Percentiles rank a stretch among this genome's conserved stretches.
Evolutionary conservation across 306 rosid species (phyloP).

Genomic region (Herpetospermum pedunculosum): DNA sequence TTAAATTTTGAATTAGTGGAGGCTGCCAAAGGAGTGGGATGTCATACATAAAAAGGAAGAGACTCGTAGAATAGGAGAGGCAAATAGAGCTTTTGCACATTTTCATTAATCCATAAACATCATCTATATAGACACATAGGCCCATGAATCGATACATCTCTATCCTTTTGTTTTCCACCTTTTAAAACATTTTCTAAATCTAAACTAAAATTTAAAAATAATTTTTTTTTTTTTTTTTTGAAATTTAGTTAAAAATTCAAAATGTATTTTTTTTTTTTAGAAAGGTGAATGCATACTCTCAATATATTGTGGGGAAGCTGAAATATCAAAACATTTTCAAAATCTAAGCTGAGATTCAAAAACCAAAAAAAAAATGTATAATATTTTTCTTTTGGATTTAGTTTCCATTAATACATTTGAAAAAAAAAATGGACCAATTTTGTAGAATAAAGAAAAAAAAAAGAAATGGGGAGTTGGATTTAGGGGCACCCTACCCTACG

Average conservation of each 20-base stretch:
- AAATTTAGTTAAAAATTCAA: too few species aligned
- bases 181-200: not conserved
- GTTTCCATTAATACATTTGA: not conserved
- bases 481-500: not conserved
- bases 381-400: not conserved
- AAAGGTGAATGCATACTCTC: not conserved
- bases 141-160: too few species aligned
- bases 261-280: too few species aligned
- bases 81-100: too few species aligned
- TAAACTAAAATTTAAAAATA: too few species aligned
- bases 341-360: not conserved
- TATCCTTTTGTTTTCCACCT: not conserved
- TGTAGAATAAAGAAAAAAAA: not conserved
- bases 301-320: not conserved
- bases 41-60: too few species aligned
- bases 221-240: too few species aligned
- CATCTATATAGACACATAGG: too few species aligned
- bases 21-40: too few species aligned
- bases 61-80: too few species aligned
- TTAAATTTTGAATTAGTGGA: too few species aligned
- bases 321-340: not conserved
- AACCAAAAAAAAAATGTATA: not conserved
- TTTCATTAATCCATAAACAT: too few species aligned
- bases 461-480: not conserved
- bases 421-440: not conserved